Conservation (phyloP, 2,329 filamentous ascomycete genomes). For the Didymella pinodella region DNA sequence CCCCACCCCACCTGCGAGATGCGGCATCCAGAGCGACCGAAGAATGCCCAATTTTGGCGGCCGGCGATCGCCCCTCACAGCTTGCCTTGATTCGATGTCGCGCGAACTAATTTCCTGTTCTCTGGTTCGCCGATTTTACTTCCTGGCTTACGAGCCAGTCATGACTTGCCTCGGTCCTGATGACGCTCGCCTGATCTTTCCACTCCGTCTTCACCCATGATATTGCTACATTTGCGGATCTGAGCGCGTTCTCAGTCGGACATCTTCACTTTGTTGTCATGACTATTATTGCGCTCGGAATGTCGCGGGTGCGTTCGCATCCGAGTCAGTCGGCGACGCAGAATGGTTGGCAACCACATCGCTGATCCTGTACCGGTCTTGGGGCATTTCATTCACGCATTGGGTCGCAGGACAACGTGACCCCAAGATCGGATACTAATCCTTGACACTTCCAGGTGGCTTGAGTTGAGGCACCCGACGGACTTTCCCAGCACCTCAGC, state of each 20-base stretch:
- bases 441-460: constrained; percentile 18
- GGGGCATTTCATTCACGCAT: constrained; percentile 2
- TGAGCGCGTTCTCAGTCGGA: constrained; percentile 17
- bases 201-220: constrained; percentile 16
- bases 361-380: neutral
- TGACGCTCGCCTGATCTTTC: constrained; percentile 28
- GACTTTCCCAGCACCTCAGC: constrained; percentile 26
- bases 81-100: constrained; percentile 32
- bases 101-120: constrained; percentile 17
- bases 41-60: constrained; percentile 40
- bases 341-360: neutral
- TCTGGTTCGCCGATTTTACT: constrained; percentile 20
- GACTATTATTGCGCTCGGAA: constrained; percentile 13
- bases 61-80: constrained; percentile 29
- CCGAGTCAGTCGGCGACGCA: constrained; percentile 14
- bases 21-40: constrained; percentile 31
- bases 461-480: constrained; percentile 18
- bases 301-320: constrained; percentile 8
- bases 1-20: constrained; percentile 23
- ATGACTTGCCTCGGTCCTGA: constrained; percentile 26
- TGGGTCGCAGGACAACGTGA: constrained; percentile 10
- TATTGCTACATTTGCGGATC: constrained; percentile 22
- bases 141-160: constrained; percentile 21
- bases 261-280: constrained; percentile 20
- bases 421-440: constrained; percentile 13